A percentile compares a stretch with the other conserved stretches of the same genome.
These are phyloP conservation scores for Ascobolus immersus DNA, from an alignment of 495 filamentous ascomycete species.

Conservation along the genomic window DNA sequence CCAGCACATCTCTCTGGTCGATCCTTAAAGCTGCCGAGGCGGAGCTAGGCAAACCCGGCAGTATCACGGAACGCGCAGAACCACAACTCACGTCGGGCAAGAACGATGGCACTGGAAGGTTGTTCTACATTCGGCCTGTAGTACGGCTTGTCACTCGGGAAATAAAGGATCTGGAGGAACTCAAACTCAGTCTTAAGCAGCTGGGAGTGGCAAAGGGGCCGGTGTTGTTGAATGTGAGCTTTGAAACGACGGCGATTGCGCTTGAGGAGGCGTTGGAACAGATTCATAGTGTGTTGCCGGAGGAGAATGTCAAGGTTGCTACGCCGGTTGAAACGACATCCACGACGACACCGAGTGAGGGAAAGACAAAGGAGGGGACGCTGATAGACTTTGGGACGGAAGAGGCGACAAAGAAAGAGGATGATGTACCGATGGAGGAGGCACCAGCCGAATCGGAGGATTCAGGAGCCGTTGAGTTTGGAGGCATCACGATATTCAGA, in stretches of 20 bases:
- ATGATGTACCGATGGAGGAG: no score
- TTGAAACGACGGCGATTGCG: slow-evolving; percentile 46
- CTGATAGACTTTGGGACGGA: no score
- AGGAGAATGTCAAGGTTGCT: slow-evolving; percentile 17
- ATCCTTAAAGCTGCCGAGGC: slow-evolving; percentile 69
- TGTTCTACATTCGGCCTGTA: slow-evolving; percentile 67
- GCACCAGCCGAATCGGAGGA: no score
- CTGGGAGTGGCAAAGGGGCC: slow-evolving; percentile 64
- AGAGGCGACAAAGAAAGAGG: no score
- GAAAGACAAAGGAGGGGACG: no score
- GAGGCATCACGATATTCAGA: no score
- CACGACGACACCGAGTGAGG: no score
- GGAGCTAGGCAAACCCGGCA: slow-evolving; percentile 31
- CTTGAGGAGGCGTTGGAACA: slow-evolving; percentile 64
- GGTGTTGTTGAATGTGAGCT: slow-evolving; percentile 49
- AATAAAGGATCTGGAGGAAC: slow-evolving; percentile 43
- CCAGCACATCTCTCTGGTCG: slow-evolving; percentile 62
- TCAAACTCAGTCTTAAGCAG: slow-evolving; percentile 70
- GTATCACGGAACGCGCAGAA: slow-evolving; percentile 55
- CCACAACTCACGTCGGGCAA: slow-evolving; percentile 29
- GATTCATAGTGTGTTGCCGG: slow-evolving; percentile 39
- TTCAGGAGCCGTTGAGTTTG: no score
- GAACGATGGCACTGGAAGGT: slow-evolving; percentile 41
- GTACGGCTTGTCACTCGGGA: slow-evolving; percentile 56
- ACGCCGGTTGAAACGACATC: no score